Conservation (phyloP, 345 rosid species). For the Arabidopsis arenosa region DNA sequence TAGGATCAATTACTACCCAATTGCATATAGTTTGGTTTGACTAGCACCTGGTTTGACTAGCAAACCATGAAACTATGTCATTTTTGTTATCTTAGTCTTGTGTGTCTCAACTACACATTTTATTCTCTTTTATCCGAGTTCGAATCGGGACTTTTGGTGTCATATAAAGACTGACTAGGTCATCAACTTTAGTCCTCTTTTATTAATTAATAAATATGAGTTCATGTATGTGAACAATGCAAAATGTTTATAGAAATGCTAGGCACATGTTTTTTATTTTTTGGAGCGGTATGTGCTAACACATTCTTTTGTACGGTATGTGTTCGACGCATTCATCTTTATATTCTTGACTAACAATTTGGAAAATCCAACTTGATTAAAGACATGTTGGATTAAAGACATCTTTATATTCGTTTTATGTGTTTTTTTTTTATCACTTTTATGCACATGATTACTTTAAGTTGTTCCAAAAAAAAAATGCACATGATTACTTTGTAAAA, state of each 20-base stretch:
- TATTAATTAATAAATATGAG: background rate
- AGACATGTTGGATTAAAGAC: background rate
- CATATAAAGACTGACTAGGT: background rate
- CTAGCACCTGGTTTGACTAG: too few relatives aligned
- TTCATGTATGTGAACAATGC: background rate
- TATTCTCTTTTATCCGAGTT: background rate
- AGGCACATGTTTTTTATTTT: background rate
- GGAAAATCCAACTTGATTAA: conserved; percentile 5
- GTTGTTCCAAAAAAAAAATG: too few relatives aligned
- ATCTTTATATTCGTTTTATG: background rate
- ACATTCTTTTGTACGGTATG: too few relatives aligned
- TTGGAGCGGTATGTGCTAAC: background rate
- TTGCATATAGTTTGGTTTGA: too few relatives aligned
- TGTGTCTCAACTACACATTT: background rate
- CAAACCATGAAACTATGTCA: too few relatives aligned
- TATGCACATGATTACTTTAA: background rate
- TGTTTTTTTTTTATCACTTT: background rate
- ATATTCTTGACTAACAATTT: conserved; percentile 1
- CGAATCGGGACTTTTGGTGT: background rate
- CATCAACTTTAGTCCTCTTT: background rate
- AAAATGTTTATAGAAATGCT: background rate
- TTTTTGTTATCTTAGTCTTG: too few relatives aligned
- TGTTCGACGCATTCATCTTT: background rate
- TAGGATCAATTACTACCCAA: too few relatives aligned
- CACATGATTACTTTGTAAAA: too few relatives aligned